Evolutionary conservation across 805 yeast species (phyloP).

Genomic region (Metschnikowia gelsemii): DNA sequence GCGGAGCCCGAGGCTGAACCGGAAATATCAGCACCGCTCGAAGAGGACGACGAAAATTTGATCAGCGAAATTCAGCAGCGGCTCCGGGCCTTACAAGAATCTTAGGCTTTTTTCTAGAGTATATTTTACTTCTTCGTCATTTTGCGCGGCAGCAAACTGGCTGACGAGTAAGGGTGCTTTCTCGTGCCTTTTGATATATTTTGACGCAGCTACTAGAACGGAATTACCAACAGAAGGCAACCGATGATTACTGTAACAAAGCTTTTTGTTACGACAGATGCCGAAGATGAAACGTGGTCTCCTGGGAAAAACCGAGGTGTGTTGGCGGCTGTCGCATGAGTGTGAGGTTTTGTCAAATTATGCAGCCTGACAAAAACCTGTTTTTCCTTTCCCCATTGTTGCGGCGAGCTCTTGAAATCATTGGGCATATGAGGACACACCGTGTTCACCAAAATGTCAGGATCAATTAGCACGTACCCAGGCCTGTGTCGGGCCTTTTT

Average conservation of each 20-base stretch:
- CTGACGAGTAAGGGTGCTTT: background rate
- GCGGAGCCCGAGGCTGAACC: conserved; percentile 21
- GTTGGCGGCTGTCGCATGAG: too few species aligned
- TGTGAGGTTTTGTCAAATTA: background rate
- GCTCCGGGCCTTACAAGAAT: conserved; percentile 70
- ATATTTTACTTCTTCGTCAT: too few species aligned
- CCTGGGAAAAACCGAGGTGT: conserved; percentile 6
- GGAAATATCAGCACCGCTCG: conserved; percentile 16
- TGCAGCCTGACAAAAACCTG: conserved; percentile 6
- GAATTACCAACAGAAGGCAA: conserved; percentile 4
- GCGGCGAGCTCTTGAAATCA: conserved; percentile 14
- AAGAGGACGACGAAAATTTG: conserved; percentile 68
- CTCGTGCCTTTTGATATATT: background rate
- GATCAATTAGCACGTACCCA: conserved; percentile 14
- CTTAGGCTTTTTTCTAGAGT: conserved; percentile 3
- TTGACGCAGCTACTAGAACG: background rate
- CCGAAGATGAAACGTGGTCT: conserved; percentile 5
- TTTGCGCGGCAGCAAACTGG: background rate
- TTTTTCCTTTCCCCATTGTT: conserved; percentile 10
- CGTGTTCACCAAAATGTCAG: conserved; percentile 15
- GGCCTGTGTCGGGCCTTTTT: conserved; percentile 2
- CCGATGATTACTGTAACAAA: conserved; percentile 1
- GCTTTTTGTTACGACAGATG: conserved; percentile 1
- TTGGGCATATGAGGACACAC: conserved; percentile 15
- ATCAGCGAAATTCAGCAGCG: conserved; percentile 87